Base-by-base conservation (phyloP, 768 basidiomycete genomes). In the Auricularia sp. region DNA sequence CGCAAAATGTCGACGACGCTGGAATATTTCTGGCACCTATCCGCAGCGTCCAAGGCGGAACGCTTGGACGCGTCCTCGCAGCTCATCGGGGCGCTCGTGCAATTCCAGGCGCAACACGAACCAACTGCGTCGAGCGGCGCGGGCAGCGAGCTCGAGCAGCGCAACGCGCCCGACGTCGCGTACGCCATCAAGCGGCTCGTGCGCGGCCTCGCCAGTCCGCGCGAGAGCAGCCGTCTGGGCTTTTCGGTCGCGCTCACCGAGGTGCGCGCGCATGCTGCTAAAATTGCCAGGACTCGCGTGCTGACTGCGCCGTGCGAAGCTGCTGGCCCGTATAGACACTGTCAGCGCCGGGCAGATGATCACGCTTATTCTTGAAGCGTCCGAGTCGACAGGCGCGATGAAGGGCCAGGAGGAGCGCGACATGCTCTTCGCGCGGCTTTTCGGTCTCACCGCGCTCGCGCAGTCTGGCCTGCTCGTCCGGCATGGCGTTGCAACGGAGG, bases 161-260 rank as follows among this genome's bases (percentile, higher is more conserved):
- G 87, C 60, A 95, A 96, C 75, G 88, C 91, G 3, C 89, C 87
- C 67, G 96, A 99, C 78, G 91, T 97, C 1, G 84, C 90, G 5
- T 99, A 99, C 73, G 91, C 95, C 3, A 86, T 98, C 70, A 84
- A 91, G 61, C 75, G 96, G 16, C 82, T 99, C 42, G 78, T 96
- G 18, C 82, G 93, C 51, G 96, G 96, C 12, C 79, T 99, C 36
- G 92, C 90, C 0, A 95, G 92, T 73, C 90, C 93, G 1, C 80
- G 94, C 70, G 95, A 99, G 73, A 92, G 91, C 73, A 96, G 93
- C 74, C 78, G 96, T 68, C 78, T 98, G 43, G 96, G 96, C 18
- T 99, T 98, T 72, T 93, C 94, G 8, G 96, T 99, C 54, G 93
- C 94, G 36, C 78, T 99, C 68, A 93, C 96, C 0, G 95, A 97